Conservation (phyloP, 2,329 filamentous ascomycete species). For the Fusarium goolgardi region DNA sequence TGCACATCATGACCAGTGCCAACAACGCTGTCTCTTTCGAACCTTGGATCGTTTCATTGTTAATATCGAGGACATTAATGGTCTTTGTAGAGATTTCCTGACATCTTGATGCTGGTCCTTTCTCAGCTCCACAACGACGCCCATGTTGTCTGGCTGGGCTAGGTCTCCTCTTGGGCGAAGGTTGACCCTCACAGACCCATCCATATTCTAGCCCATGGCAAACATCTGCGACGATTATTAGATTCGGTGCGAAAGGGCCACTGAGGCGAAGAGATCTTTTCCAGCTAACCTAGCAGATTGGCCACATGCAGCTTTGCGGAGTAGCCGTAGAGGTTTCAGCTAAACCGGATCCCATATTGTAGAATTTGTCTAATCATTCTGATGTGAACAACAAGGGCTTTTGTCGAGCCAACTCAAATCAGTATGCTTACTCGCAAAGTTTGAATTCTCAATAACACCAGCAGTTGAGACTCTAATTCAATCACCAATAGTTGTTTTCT, state of each 20-base stretch:
- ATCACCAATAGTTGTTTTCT: background rate
- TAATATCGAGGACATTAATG: background rate
- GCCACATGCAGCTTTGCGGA: constrained; percentile 6
- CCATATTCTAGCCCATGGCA: constrained; percentile 4
- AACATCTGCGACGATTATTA: background rate
- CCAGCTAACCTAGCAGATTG: background rate
- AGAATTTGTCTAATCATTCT: background rate
- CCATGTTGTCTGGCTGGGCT: constrained; percentile 2
- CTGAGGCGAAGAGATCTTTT: background rate
- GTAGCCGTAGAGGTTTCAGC: background rate
- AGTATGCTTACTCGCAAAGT: background rate
- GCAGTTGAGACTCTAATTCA: background rate
- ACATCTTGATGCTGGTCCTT: background rate
- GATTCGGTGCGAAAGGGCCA: background rate
- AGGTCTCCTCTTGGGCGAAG: constrained; percentile 11
- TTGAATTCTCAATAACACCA: background rate
- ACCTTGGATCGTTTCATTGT: background rate
- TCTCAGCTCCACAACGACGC: background rate
- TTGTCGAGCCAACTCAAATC: background rate
- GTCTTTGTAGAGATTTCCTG: background rate
- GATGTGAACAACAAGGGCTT: background rate
- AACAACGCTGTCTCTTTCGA: constrained; percentile 2
- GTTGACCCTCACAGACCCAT: constrained; percentile 45
- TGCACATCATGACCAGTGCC: constrained; percentile 22
- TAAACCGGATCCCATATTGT: background rate